Conservation (phyloP, 192 early-diverging fungal species). For the Rhizophagus clarus region DNA sequence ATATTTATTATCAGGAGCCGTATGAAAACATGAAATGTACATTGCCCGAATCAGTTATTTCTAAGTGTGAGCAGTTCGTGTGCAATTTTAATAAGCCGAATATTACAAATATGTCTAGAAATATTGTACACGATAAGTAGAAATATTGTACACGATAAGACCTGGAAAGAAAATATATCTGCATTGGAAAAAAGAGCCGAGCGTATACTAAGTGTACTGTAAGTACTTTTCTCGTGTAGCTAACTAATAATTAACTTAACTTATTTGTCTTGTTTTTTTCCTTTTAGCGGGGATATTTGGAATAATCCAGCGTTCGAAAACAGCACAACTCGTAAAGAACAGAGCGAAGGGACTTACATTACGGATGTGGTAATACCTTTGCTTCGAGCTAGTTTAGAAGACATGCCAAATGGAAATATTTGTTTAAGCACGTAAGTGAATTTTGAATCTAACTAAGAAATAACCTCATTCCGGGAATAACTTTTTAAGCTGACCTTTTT, state of each 20-base stretch:
- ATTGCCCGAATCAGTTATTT: not conserved
- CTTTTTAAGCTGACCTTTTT: too few species aligned
- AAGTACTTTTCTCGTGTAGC: too few species aligned
- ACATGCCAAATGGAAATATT: not conserved
- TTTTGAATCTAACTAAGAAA: too few species aligned
- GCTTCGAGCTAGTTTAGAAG: not conserved
- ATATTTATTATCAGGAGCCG: not conserved
- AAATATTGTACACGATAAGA: too few species aligned
- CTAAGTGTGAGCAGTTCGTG: not conserved
- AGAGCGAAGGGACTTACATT: not conserved
- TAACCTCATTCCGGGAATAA: too few species aligned
- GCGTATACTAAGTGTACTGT: not conserved
- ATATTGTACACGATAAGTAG: constrained; percentile 6
- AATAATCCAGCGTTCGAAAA: not conserved
- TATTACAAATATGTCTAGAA: constrained; percentile 5
- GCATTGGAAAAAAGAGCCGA: not conserved
- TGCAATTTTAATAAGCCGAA: not conserved
- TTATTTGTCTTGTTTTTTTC: too few species aligned
- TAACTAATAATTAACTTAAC: too few species aligned
- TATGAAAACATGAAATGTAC: constrained; percentile 8
- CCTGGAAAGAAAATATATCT: constrained; percentile 6
- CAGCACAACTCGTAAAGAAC: not conserved
- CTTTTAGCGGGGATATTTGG: too few species aligned
- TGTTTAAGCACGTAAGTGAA: too few species aligned
- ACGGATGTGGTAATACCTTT: not conserved